Base-by-base conservation (phyloP, 164 flowering plant genomes). In the Kingdonia uniflora region DNA sequence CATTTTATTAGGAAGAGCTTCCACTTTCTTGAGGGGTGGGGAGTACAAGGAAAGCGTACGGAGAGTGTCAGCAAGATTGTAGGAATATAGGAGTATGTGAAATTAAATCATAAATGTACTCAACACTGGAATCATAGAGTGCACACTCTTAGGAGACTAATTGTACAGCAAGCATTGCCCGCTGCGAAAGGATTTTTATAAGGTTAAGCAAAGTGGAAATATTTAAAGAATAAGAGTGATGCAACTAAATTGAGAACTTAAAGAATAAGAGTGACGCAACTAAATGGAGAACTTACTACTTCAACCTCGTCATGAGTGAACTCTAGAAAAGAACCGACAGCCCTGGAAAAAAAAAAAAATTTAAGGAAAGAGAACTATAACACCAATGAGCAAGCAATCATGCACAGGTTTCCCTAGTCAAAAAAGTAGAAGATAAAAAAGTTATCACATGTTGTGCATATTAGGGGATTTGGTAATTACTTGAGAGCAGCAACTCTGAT, bases 401-500 rank as follows among this genome's bases (percentile, higher is more conserved):
- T 25, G 25, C n/a, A 12, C 17, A 35, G 25, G 24, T 26, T 20
- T 11, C 1, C 14, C 48, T n/a, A n/a, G 8, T 29, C 35, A 29
- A 29, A 29, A 29, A 29, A 29, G 35, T 29, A 3, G 8, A n/a
- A n/a, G n/a, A 24, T 24, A 48, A 13, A 29, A 0, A 6, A 38
- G 50, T 23, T 17, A 14, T 12, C 41, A 46, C 49, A 20, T 7
- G 53, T 19, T n/a, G n/a, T n/a, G n/a, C n/a, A n/a, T n/a, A n/a
- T n/a, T n/a, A n/a, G n/a, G n/a, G n/a, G 12, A 49, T 41, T 5
- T 14, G 11, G 7, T 19, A 17, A 51, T 71, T 87, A 91, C 96
- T 91, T 91, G 62, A 91, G 92, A 56, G 98, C 95, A 56, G 98
- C 98, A 67, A 87, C 80, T 75, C 95, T 79, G 62, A 91, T 92